phyloP scores from a whole-genome alignment of 352 stramenopile species.

The Pythium apleroticum region DNA sequence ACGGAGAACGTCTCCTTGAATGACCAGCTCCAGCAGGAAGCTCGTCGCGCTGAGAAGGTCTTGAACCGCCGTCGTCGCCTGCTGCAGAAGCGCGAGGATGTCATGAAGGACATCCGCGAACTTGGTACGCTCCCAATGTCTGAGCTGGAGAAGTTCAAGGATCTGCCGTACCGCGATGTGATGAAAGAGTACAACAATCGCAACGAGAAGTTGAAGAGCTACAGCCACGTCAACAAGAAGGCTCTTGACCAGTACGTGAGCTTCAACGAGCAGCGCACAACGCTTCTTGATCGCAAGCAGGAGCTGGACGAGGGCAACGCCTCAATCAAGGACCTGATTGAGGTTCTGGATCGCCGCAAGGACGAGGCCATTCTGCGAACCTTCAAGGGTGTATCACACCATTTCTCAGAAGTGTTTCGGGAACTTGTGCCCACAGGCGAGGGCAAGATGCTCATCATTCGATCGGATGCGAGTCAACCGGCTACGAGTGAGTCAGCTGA shows the following conservation, averaged over 20 bases:
- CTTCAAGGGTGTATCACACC: constrained; percentile 97
- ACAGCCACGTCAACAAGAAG: constrained; percentile 99
- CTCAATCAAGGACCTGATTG: constrained; percentile 84
- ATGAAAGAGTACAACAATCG: constrained; percentile 94
- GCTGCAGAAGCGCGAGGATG: constrained; percentile 92
- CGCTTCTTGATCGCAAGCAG: constrained; percentile 93
- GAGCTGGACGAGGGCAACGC: constrained; percentile 96
- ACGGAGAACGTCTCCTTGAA: constrained; percentile 59
- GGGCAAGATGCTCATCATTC: constrained; percentile 97
- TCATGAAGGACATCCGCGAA: constrained; percentile 96
- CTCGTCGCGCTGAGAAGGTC: constrained; percentile 79
- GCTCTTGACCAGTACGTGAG: constrained; percentile 99
- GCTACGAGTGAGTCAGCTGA: constrained; percentile 10
- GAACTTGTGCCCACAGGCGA: constrained; percentile 97
- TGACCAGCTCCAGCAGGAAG: constrained; percentile 85
- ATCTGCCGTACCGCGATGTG: constrained; percentile 86
- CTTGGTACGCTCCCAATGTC: constrained; percentile 94
- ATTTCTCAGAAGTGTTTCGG: constrained; percentile 98
- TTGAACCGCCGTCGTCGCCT: constrained; percentile 77
- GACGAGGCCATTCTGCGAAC: constrained; percentile 99
- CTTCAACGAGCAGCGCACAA: constrained; percentile 93
- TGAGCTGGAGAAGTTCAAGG: constrained; percentile 93
- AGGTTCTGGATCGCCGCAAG: constrained; percentile 95
- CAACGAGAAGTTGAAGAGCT: constrained; percentile 97
- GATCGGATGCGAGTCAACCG: constrained; percentile 60